These are phyloP conservation scores for Zygoascus biomembranicola DNA, from an alignment of 805 yeast genomes.

Conservation along the genomic window DNA sequence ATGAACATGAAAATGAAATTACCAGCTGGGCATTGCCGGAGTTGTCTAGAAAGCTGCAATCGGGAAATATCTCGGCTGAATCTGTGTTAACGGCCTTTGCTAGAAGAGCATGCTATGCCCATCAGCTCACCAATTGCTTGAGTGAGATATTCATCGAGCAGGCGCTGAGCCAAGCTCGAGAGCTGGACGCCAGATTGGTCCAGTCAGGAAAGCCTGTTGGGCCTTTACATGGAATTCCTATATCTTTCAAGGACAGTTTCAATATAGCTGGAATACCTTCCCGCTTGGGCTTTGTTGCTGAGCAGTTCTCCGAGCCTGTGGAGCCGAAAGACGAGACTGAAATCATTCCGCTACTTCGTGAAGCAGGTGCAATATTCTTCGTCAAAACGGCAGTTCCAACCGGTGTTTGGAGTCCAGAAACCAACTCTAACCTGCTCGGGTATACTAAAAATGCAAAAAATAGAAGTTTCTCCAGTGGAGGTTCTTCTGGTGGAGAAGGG, in stretches of 20 bases:
- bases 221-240: slow-evolving; percentile 59
- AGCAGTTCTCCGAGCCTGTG: not conserved
- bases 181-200: slow-evolving; percentile 41
- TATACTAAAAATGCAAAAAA: slow-evolving; percentile 40
- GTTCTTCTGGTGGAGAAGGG: slow-evolving; percentile 51
- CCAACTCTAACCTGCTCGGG: slow-evolving; percentile 38
- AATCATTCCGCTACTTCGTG: slow-evolving; percentile 34
- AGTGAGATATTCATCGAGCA: slow-evolving; percentile 40
- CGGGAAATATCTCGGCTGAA: not conserved
- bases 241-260: slow-evolving; percentile 48
- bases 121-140: slow-evolving; percentile 38
- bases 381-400: slow-evolving; percentile 48
- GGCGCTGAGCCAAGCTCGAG: slow-evolving; percentile 47
- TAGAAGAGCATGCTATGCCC: slow-evolving; percentile 29
- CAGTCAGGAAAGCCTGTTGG: slow-evolving; percentile 45
- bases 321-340: not conserved
- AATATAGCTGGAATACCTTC: slow-evolving; percentile 43
- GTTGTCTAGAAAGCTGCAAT: not conserved
- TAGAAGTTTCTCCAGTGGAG: slow-evolving; percentile 40
- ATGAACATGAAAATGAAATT: not conserved
- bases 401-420: slow-evolving; percentile 44
- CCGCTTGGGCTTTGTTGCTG: slow-evolving; percentile 35
- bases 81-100: not conserved
- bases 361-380: slow-evolving; percentile 47
- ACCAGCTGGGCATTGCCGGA: not conserved